Evolutionary conservation across 192 early-diverging fungal species (phyloP).

Genomic region (Backusella mclennaniae): DNA sequence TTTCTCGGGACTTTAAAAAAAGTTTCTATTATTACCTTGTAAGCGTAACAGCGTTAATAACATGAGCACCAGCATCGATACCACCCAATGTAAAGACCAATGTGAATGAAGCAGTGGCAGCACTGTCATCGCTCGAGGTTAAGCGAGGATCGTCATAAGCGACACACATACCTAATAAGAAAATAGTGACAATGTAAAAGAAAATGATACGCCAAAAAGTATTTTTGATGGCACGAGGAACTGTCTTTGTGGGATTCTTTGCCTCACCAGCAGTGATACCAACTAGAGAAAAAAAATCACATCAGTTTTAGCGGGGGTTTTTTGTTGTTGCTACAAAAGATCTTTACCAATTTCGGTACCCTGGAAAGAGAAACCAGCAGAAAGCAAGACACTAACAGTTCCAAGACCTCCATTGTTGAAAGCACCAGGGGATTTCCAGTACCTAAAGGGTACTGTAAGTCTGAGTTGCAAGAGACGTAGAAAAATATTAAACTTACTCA

Average conservation of each 20-base stretch:
- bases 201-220: conserved; percentile 83
- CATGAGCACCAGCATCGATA: conserved; percentile 54
- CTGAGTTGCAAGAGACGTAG: background rate
- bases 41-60: conserved; percentile 67
- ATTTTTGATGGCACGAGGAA: conserved; percentile 67
- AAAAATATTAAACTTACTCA: background rate
- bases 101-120: conserved; percentile 62
- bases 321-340: background rate
- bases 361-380: conserved; percentile 80
- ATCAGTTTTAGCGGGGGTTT: background rate
- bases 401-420: conserved; percentile 57
- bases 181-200: conserved; percentile 78
- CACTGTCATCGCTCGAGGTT: conserved; percentile 33
- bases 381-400: conserved; percentile 62
- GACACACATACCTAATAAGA: conserved; percentile 79
- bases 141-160: conserved; percentile 59
- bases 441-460: conserved; percentile 39
- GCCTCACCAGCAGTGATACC: conserved; percentile 90
- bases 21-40: conserved; percentile 27
- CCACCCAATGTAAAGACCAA: conserved; percentile 59
- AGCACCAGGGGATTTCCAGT: conserved; percentile 61
- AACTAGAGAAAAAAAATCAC: conserved; percentile 35
- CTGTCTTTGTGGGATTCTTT: conserved; percentile 76
- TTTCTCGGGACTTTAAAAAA: background rate
- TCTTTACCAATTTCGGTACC: conserved; percentile 72